Evolutionary conservation across 306 rosid genomes (phyloP).

Genomic region (Glycyrrhiza uralensis): DNA sequence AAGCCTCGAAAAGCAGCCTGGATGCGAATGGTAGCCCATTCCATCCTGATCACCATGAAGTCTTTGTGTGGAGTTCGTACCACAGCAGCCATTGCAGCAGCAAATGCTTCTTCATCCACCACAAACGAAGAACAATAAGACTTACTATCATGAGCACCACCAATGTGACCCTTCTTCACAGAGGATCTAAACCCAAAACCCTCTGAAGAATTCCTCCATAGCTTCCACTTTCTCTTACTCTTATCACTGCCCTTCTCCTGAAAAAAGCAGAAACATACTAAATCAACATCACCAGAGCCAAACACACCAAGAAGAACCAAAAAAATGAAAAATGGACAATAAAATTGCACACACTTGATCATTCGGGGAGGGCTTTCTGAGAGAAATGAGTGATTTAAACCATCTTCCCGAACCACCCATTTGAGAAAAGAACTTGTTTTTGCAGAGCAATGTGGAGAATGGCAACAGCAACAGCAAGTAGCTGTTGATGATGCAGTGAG

Average conservation of each 20-base stretch:
- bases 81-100: slow-evolving; percentile 73
- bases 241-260: slow-evolving; percentile 57
- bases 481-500: not conserved
- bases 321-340: not conserved
- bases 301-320: not conserved
- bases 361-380: slow-evolving; percentile 39
- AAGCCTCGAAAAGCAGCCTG: slow-evolving; percentile 77
- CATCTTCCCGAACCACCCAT: slow-evolving; percentile 87
- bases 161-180: slow-evolving; percentile 30
- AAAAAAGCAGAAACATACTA: not conserved
- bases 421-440: slow-evolving; percentile 17
- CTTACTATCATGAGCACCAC: slow-evolving; percentile 18
- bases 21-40: slow-evolving; percentile 82
- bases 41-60: slow-evolving; percentile 56
- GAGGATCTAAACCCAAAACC: slow-evolving; percentile 46
- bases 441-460: not conserved
- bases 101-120: slow-evolving; percentile 45
- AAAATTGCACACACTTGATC: slow-evolving; percentile 48
- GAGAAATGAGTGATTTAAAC: slow-evolving; percentile 68
- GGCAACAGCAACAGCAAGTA: not conserved
- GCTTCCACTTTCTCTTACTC: slow-evolving; percentile 77
- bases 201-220: slow-evolving; percentile 76
- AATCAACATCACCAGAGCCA: not conserved
- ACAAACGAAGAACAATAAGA: slow-evolving; percentile 32
- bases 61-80: slow-evolving; percentile 67